A percentile compares a stretch with the other conserved stretches of the same genome.
phyloP scores from a whole-genome alignment of 2,329 filamentous ascomycete species.

The Alternaria longipes region DNA sequence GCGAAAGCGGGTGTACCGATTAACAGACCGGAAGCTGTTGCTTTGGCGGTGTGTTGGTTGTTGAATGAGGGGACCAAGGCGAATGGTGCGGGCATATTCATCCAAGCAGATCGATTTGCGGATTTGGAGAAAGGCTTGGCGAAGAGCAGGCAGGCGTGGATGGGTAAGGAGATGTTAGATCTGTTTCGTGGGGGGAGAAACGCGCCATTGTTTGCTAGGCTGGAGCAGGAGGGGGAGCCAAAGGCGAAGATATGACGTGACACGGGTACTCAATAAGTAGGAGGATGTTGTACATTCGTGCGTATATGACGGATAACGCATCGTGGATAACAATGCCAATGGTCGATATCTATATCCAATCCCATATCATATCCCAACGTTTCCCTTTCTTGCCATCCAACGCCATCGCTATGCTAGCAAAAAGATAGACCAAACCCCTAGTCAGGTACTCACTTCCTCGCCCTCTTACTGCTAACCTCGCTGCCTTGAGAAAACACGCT shows the following conservation, averaged over 20 bases:
- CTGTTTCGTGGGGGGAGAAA: conserved; percentile 58
- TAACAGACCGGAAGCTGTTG: conserved; percentile 57
- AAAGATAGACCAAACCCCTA: background rate
- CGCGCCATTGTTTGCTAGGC: conserved; percentile 42
- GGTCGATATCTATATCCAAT: background rate
- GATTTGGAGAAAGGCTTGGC: conserved; percentile 60
- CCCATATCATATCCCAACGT: background rate
- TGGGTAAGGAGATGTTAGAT: conserved; percentile 61
- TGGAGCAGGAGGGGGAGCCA: conserved; percentile 25
- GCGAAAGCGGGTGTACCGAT: conserved; percentile 57
- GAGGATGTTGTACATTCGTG: conserved; percentile 6
- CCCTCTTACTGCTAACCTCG: conserved; percentile 44
- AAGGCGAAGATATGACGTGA: conserved; percentile 34
- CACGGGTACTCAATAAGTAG: background rate
- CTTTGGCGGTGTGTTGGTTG: conserved; percentile 56
- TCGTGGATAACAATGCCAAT: background rate
- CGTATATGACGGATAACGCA: background rate
- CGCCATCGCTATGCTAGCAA: conserved; percentile 30
- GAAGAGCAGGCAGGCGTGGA: conserved; percentile 57
- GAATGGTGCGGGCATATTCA: conserved; percentile 58
- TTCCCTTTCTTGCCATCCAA: conserved; percentile 2
- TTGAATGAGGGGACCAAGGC: conserved; percentile 55
- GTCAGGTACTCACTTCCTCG: conserved; percentile 35
- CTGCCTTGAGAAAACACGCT: conserved; percentile 74
- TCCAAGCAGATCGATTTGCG: conserved; percentile 55